Conservation (phyloP, 495 filamentous ascomycete species). For the Neurospora africana region DNA sequence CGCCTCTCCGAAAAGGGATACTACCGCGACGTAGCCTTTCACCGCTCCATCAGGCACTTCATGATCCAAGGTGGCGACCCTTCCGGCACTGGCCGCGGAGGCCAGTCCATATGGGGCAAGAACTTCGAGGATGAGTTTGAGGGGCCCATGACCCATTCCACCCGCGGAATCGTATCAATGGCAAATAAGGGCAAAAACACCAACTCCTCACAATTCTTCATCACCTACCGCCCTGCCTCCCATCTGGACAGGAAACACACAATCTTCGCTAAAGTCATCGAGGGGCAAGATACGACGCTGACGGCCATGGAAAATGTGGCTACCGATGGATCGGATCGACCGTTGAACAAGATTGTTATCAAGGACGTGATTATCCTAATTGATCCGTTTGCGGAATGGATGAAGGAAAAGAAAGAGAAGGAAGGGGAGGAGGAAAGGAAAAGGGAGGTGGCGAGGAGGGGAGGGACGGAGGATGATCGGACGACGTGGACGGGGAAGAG, state of each 20-base stretch:
- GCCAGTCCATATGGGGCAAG: constrained; percentile 77
- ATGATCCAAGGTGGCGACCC: constrained; percentile 99
- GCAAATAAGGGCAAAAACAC: constrained; percentile 98
- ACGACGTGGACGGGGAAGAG: constrained; percentile 90
- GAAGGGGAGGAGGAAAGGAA: constrained; percentile 41
- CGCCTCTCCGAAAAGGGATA: constrained; percentile 81
- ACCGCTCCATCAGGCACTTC: constrained; percentile 88
- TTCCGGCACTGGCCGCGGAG: constrained; percentile 81
- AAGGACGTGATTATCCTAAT: constrained; percentile 78
- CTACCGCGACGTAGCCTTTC: constrained; percentile 73
- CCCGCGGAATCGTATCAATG: constrained; percentile 77
- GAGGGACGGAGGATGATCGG: constrained; percentile 65
- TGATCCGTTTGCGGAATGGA: constrained; percentile 91
- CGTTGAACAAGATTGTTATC: constrained; percentile 65
- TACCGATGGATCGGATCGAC: constrained; percentile 56
- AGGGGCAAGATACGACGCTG: constrained; percentile 54
- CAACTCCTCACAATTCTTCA: constrained; percentile 92
- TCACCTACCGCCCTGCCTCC: constrained; percentile 69
- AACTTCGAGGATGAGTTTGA: constrained; percentile 90
- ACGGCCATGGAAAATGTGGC: constrained; percentile 61
- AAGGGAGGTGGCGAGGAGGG: constrained; percentile 38
- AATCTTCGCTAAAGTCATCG: constrained; percentile 81
- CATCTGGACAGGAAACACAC: constrained; percentile 94
- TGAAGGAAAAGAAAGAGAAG: constrained; percentile 48
- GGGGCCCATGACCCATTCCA: constrained; percentile 70